Evolutionary conservation across 768 basidiomycete genomes (phyloP).

Genomic region (Auricularia heimuer): DNA sequence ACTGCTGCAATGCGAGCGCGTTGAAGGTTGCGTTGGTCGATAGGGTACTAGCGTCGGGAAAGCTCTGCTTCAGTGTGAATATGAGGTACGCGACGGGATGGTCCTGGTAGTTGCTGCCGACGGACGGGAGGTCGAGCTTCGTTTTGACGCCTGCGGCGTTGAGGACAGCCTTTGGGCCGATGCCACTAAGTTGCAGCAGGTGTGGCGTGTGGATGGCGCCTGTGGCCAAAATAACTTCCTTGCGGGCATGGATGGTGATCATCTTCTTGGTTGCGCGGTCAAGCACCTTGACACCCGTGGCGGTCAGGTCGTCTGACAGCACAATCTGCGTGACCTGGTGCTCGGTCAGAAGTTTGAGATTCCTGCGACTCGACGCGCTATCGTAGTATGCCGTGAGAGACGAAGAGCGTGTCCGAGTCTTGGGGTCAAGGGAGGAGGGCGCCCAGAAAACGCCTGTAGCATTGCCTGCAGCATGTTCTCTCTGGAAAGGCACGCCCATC

Average conservation of each 20-base stretch:
- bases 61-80: conserved; percentile 12
- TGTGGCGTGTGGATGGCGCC: conserved; percentile 24
- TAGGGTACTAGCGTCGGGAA: not conserved
- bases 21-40: not conserved
- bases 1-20: not conserved
- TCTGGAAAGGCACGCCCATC: conserved; percentile 4
- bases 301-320: not conserved
- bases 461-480: no score
- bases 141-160: conserved; percentile 17
- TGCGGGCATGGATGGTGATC: not conserved
- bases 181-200: conserved; percentile 30
- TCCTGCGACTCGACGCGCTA: not conserved
- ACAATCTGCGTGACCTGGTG: no score
- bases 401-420: conserved; percentile 1
- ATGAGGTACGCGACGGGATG: not conserved
- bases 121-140: conserved; percentile 26
- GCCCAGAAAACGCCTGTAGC: not conserved
- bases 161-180: conserved; percentile 25
- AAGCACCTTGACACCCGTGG: not conserved
- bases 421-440: not conserved
- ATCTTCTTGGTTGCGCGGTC: not conserved
- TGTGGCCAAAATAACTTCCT: conserved; percentile 13
- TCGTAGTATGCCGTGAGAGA: conserved; percentile 6
- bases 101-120: conserved; percentile 33
- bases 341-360: not conserved